Conservation (phyloP, 306 rosid species). For the Quercus robur region DNA sequence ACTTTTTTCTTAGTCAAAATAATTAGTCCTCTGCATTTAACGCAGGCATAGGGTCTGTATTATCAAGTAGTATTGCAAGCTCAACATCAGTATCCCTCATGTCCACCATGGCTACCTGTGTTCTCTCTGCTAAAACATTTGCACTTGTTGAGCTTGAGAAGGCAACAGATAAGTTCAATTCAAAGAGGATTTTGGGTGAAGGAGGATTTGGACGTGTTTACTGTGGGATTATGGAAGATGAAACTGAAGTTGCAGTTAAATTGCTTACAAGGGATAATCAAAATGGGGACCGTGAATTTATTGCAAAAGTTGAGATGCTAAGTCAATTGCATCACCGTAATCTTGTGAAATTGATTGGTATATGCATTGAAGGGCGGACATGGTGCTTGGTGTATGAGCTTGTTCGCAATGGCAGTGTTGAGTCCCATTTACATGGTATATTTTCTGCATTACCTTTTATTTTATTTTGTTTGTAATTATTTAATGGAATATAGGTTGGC, state of each 20-base stretch:
- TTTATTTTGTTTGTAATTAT: conserved; percentile 6
- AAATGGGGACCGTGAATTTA: conserved; percentile 80
- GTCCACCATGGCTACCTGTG: conserved; percentile 28
- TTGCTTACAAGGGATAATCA: conserved; percentile 51
- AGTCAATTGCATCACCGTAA: conserved; percentile 93
- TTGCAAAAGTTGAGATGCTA: conserved; percentile 86
- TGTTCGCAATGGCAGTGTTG: conserved; percentile 87
- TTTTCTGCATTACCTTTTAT: conserved; percentile 10
- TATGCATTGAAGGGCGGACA: conserved; percentile 73
- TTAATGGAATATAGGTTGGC: background rate
- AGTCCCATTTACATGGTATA: conserved; percentile 94
- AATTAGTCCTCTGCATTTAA: conserved; percentile 11
- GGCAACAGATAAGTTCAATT: conserved; percentile 76
- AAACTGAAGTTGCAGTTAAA: conserved; percentile 86
- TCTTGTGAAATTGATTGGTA: conserved; percentile 89
- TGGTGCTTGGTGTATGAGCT: conserved; percentile 93
- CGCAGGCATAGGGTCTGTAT: conserved; percentile 63
- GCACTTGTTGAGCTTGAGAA: conserved; percentile 75
- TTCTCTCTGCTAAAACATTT: conserved; percentile 64
- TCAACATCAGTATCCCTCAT: conserved; percentile 68
- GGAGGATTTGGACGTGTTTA: conserved; percentile 98
- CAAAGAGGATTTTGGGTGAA: conserved; percentile 81
- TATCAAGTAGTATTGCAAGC: conserved; percentile 75
- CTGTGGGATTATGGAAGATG: conserved; percentile 73
- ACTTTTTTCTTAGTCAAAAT: conserved; percentile 16